Conservation (phyloP, 2,329 filamentous ascomycete species). For the Microsporum canis region DNA sequence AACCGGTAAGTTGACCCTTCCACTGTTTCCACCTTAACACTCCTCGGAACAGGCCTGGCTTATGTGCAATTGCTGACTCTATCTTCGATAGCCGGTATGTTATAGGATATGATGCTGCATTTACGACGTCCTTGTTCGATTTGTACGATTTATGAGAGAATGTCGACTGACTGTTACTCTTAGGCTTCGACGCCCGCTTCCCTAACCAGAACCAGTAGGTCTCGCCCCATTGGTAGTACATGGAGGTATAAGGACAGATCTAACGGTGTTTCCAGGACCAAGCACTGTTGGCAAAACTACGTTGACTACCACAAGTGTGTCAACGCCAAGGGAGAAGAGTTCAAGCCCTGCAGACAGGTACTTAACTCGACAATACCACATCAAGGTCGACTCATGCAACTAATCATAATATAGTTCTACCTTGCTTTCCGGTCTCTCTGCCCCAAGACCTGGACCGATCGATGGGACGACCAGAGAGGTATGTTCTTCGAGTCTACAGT, state of each 20-base stretch:
- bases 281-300: constrained; percentile 99
- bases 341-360: constrained; percentile 94
- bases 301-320: constrained; percentile 99
- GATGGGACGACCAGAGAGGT: constrained; percentile 98
- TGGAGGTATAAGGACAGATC: background rate
- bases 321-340: constrained; percentile 95
- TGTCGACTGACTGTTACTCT: background rate
- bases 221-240: background rate
- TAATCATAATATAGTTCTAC: constrained; percentile 59
- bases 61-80: constrained; percentile 13
- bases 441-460: constrained; percentile 83
- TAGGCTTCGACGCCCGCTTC: constrained; percentile 98
- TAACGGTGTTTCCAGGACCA: constrained; percentile 45
- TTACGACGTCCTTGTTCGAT: background rate
- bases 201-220: constrained; percentile 72
- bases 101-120: background rate
- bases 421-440: constrained; percentile 94
- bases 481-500: constrained; percentile 32
- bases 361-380: constrained; percentile 12
- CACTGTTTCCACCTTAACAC: background rate
- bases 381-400: background rate
- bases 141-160: background rate
- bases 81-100: constrained; percentile 39
- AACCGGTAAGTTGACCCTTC: constrained; percentile 59
- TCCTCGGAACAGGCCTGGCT: background rate